Evolutionary conservation across 2,329 filamentous ascomycete genomes (phyloP), one percentile per base, ranked within the genome.

Genomic region (Colletotrichum euphorbiae): DNA sequence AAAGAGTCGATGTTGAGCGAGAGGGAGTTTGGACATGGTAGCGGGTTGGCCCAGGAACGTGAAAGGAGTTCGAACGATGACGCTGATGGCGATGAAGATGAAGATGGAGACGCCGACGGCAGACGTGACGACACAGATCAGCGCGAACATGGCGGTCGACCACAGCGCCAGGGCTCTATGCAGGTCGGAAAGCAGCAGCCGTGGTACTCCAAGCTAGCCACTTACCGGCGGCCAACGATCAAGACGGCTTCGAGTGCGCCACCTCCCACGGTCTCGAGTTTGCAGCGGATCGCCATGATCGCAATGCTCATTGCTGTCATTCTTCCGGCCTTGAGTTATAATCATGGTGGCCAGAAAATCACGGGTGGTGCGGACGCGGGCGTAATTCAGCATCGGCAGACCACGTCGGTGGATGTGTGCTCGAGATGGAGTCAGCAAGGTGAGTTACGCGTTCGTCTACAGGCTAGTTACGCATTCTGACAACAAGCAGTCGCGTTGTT

Each of bases 401-500:
- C 68, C 6, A 73, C 76, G 54, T 58, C 73, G 3, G 56, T 42
- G 8, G 80, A 87, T 71, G 82, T 89, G 13, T 92, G 90, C 74
- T 84, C 85, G 61, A 80, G 90, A 75, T 93, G 89, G 89, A 86
- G 86, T 17, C 87, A 89, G 59, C 90, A 92, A 77, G 85, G 87
- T 83, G 72, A 75, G 80, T 73, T 11, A 13, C 21, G 6, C 15
- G 17, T 12, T 5, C 4, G 3, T 17, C 24, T 17, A 28, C 6
- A 8, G 28, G 6, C 2, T 31, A 13, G 0, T 0, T 17, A 13
- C n/a, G 0, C 28, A n/a, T 31, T 8, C 48, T 71, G 71, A 56
- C 8, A 17, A 8, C 24, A 3, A n/a, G 24, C 70, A 87, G 87
- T 83, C 69, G 88, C 92, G 3, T 76, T 91, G 40, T 83, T 94